Evolutionary conservation across 75 land plant genomes (phyloP).

Genomic region (Pinus tabuliformis): DNA sequence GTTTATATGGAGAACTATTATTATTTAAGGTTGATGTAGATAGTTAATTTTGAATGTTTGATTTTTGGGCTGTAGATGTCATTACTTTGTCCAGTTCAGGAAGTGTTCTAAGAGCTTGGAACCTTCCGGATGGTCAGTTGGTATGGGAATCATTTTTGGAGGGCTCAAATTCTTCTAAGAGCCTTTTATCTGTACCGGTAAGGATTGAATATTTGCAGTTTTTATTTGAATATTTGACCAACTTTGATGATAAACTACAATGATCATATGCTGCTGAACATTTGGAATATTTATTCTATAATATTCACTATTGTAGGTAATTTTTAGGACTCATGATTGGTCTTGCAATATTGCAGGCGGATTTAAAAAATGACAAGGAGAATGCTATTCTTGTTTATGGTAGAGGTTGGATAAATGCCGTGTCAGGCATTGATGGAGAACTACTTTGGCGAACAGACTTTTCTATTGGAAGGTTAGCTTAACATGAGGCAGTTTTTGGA

Average conservation of each 20-base stretch:
- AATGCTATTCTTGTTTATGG: conserved; percentile 53
- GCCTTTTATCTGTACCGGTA: conserved; percentile 58
- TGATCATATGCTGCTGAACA: no score
- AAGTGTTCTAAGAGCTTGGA: conserved; percentile 86
- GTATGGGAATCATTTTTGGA: conserved; percentile 77
- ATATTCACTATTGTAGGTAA: not conserved
- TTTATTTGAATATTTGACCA: not conserved
- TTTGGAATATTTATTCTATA: no score
- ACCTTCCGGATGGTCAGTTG: conserved; percentile 96
- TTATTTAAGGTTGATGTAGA: not conserved
- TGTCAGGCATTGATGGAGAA: conserved; percentile 85
- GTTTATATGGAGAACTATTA: not conserved
- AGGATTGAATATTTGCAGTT: conserved; percentile 10
- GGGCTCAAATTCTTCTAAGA: conserved; percentile 38
- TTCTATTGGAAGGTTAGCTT: conserved; percentile 31
- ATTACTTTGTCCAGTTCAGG: conserved; percentile 82
- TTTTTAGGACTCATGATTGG: not conserved
- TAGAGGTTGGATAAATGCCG: conserved; percentile 63
- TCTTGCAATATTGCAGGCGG: conserved; percentile 25
- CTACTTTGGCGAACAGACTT: conserved; percentile 73
- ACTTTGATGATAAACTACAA: no score
- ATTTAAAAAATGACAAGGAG: conserved; percentile 43
- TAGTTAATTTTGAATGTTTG: not conserved
- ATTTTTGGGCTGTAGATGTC: conserved; percentile 61
- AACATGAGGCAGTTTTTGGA: not conserved